These are phyloP conservation scores for Pseudozyma thailandica DNA, from an alignment of 1,284 basidiomycete species.

Conservation along the genomic window DNA sequence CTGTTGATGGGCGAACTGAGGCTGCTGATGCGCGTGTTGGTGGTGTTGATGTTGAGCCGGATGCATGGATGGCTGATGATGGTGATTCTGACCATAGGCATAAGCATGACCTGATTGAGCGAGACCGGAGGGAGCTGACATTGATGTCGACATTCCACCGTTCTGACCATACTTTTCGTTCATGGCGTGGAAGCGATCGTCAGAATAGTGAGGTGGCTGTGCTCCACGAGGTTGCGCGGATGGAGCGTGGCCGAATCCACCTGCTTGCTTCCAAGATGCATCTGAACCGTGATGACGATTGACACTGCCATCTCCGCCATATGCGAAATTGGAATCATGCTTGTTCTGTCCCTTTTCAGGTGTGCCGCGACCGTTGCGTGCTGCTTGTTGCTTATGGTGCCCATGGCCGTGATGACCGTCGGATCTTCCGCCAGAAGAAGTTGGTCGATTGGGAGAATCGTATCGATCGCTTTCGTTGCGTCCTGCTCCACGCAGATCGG, in stretches of 20 bases:
- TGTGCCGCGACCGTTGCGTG: constrained; percentile 26
- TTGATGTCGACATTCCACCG: constrained; percentile 25
- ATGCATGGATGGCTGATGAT: constrained; percentile 24
- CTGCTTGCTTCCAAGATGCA: constrained; percentile 18
- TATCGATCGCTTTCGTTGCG: constrained; percentile 31
- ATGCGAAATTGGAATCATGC: constrained; percentile 16
- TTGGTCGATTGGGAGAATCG: constrained; percentile 17
- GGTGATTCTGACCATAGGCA: constrained; percentile 19
- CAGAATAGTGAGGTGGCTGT: constrained; percentile 17
- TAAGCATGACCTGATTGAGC: constrained; percentile 27
- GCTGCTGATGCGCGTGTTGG: constrained; percentile 13
- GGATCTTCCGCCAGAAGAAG: constrained; percentile 23
- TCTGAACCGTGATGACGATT: constrained; percentile 23
- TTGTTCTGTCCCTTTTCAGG: constrained; percentile 28
- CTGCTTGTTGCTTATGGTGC: constrained; percentile 6
- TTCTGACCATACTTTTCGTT: constrained; percentile 21
- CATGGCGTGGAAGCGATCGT: constrained; percentile 33
- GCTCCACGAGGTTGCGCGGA: constrained; percentile 7
- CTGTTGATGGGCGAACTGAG: constrained; percentile 21
- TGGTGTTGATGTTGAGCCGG: constrained; percentile 19
- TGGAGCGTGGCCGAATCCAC: constrained; percentile 10
- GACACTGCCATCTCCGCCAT: constrained; percentile 6
- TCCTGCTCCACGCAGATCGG: constrained; percentile 30
- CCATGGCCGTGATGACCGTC: constrained; percentile 14
- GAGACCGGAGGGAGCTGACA: constrained; percentile 42